phyloP scores from a whole-genome alignment of 169 alveolate species.

The Condylostoma magnum region DNA sequence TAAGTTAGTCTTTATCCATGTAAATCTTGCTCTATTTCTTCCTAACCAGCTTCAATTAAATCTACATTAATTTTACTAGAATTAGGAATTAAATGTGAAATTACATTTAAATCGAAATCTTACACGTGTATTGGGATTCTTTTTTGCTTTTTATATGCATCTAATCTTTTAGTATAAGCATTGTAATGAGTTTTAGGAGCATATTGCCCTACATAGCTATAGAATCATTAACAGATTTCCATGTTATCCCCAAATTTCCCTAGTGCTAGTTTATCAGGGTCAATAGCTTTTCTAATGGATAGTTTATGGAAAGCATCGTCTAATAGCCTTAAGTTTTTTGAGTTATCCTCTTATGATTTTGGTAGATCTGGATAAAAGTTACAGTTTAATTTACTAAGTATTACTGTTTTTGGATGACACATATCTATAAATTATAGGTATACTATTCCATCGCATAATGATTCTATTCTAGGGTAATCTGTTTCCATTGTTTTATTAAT shows the following conservation, averaged over 20 bases:
- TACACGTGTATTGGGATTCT: slow-evolving; percentile 18
- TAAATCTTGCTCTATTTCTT: not conserved
- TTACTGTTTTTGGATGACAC: slow-evolving; percentile 48
- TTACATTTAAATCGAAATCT: slow-evolving; percentile 29
- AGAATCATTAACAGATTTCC: slow-evolving; percentile 67
- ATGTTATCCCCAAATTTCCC: slow-evolving; percentile 68
- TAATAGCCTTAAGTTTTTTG: slow-evolving; percentile 44
- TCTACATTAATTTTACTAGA: slow-evolving; percentile 5
- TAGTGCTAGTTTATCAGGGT: slow-evolving; percentile 40
- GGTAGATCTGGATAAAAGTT: not conserved
- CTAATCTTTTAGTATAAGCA: slow-evolving; percentile 52
- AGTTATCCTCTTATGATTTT: slow-evolving; percentile 46
- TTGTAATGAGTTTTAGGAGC: slow-evolving; percentile 27
- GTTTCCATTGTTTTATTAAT: slow-evolving; percentile 59
- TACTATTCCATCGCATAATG: slow-evolving; percentile 70
- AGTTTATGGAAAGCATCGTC: not conserved
- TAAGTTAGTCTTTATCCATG: slow-evolving; percentile 22
- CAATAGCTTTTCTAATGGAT: slow-evolving; percentile 33
- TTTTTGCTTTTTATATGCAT: slow-evolving; percentile 45
- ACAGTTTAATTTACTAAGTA: slow-evolving; percentile 45
- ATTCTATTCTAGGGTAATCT: slow-evolving; percentile 76
- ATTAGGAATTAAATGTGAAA: slow-evolving; percentile 52
- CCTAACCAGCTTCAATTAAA: not conserved
- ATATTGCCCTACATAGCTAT: slow-evolving; percentile 42
- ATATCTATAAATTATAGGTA: slow-evolving; percentile 65